These are phyloP conservation scores for Metschnikowia lunata DNA, from an alignment of 805 yeast genomes.

Conservation along the genomic window DNA sequence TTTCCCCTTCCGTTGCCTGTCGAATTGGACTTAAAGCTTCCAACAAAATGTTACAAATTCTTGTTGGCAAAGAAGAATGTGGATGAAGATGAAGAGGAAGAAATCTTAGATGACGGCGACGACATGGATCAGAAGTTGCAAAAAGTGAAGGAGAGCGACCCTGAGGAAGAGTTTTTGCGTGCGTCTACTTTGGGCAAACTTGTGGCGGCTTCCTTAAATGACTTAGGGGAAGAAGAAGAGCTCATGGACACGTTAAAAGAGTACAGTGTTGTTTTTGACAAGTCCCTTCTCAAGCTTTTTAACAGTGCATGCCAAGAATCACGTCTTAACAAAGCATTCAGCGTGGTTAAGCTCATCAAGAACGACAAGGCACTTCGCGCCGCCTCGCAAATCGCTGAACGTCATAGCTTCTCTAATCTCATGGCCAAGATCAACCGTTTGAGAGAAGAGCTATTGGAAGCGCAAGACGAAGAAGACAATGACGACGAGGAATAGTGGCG, in stretches of 20 bases:
- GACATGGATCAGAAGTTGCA: conserved; percentile 8
- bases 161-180: conserved; percentile 64
- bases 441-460: conserved; percentile 31
- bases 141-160: conserved; percentile 28
- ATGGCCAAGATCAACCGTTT: conserved; percentile 35
- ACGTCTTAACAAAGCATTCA: conserved; percentile 60
- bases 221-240: conserved; percentile 32
- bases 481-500: conserved; percentile 3
- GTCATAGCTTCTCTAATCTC: conserved; percentile 40
- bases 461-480: conserved; percentile 11
- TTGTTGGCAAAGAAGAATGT: conserved; percentile 20
- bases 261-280: conserved; percentile 62
- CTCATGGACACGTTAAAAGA: conserved; percentile 47
- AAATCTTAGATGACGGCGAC: conserved; percentile 13
- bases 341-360: conserved; percentile 62
- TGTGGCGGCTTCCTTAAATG: conserved; percentile 47
- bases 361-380: conserved; percentile 80
- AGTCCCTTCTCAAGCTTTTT: conserved; percentile 70
- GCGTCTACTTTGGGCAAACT: conserved; percentile 58
- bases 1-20: conserved; percentile 84
- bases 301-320: conserved; percentile 69
- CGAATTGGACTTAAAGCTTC: conserved; percentile 68
- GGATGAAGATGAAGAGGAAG: conserved; percentile 24
- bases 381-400: conserved; percentile 77
- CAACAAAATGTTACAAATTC: conserved; percentile 39